These are phyloP conservation scores for Coniophora puteana DNA, from an alignment of 1,284 basidiomycete species.

Conservation along the genomic window DNA sequence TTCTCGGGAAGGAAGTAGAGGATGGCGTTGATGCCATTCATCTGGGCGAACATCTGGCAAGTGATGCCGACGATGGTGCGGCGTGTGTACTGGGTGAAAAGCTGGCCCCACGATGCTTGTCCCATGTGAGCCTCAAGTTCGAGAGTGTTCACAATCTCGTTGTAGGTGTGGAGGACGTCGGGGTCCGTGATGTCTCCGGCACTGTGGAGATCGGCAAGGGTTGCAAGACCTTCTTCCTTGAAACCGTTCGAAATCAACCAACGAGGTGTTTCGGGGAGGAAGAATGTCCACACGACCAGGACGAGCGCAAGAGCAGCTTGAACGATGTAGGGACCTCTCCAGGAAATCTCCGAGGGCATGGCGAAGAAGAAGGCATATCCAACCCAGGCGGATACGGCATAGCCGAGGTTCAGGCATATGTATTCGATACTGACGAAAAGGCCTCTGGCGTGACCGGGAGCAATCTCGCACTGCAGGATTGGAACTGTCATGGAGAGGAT, in stretches of 20 bases:
- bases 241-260: constrained; percentile 52
- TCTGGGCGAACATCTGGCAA: constrained; percentile 51
- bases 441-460: constrained; percentile 47
- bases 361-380: constrained; percentile 49
- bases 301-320: constrained; percentile 42
- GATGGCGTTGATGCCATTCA: constrained; percentile 56
- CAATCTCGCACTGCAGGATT: constrained; percentile 51
- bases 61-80: constrained; percentile 46
- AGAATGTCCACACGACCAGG: constrained; percentile 42
- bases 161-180: constrained; percentile 34
- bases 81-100: constrained; percentile 44
- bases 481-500: constrained; percentile 53
- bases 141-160: constrained; percentile 39
- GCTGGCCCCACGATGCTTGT: constrained; percentile 39
- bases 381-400: constrained; percentile 47
- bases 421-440: constrained; percentile 52
- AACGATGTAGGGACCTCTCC: constrained; percentile 51
- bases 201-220: constrained; percentile 48
- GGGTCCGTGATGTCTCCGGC: constrained; percentile 38
- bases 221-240: constrained; percentile 37
- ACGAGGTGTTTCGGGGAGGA: constrained; percentile 52
- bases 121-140: constrained; percentile 37
- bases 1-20: constrained; percentile 54
- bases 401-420: constrained; percentile 47
- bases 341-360: constrained; percentile 46